Conservation (phyloP, 257 asterid genomes). For the Anisodus acutangulus region DNA sequence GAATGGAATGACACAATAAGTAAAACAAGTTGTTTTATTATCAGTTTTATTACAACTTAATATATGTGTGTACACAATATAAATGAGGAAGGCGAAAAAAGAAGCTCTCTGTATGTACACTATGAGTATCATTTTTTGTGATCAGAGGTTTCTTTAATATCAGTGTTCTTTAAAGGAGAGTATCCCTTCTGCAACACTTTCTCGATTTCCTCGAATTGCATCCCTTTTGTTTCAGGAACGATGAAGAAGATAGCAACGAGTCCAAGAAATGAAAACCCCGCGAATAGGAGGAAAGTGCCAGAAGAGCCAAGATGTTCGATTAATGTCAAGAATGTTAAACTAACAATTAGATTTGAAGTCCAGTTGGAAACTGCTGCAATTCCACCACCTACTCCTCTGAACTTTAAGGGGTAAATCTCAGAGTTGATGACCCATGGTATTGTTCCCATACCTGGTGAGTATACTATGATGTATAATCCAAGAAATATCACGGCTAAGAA, state of each 20-base stretch:
- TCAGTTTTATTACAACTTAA: not conserved
- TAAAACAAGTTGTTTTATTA: not conserved
- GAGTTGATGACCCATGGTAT: conserved; percentile 37
- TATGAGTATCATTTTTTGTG: not conserved
- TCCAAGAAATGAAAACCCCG: conserved; percentile 32
- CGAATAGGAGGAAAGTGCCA: conserved; percentile 36
- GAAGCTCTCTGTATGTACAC: not conserved
- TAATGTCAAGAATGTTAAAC: conserved; percentile 33
- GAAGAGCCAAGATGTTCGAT: conserved; percentile 33
- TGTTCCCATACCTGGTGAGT: conserved; percentile 41
- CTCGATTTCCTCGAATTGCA: conserved; percentile 35
- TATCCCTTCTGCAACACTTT: conserved; percentile 32
- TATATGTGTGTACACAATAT: not conserved
- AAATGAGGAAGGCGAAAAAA: not conserved
- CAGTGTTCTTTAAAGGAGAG: not conserved
- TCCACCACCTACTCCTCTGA: conserved; percentile 35
- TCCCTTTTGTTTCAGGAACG: conserved; percentile 36
- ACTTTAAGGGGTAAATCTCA: conserved; percentile 35
- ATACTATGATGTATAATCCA: conserved; percentile 31
- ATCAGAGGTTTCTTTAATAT: not conserved
- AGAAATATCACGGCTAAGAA: conserved; percentile 35
- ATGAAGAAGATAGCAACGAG: conserved; percentile 31
- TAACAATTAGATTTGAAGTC: conserved; percentile 33
- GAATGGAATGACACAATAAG: not conserved
- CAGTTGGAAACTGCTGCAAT: conserved; percentile 37